Percentiles rank a stretch among this genome's conserved stretches.
These are phyloP conservation scores for Cercospora beticola DNA, from an alignment of 2,329 filamentous ascomycete species.

Conservation along the genomic window DNA sequence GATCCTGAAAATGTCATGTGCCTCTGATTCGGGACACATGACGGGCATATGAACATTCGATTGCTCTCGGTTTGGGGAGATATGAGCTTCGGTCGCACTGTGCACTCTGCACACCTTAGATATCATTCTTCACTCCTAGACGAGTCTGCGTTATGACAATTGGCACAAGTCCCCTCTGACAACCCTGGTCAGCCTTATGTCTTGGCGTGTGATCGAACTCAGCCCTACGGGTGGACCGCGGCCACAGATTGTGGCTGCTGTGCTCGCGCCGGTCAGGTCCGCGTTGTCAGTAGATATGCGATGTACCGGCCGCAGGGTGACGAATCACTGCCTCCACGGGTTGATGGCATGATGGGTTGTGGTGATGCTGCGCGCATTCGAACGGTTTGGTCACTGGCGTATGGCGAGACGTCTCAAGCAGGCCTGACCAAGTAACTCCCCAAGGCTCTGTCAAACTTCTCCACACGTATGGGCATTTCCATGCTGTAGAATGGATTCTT, in stretches of 20 bases:
- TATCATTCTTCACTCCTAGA: not conserved
- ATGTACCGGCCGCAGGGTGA: not conserved
- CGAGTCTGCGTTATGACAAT: not conserved
- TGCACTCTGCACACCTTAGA: not conserved
- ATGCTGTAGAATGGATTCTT: constrained; percentile 99
- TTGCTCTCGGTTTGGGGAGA: not conserved
- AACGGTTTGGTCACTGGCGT: not conserved
- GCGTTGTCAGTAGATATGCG: not conserved
- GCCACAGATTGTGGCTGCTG: constrained; percentile 6
- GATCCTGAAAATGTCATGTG: not conserved
- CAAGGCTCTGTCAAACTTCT: constrained; percentile 79
- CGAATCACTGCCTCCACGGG: not conserved
- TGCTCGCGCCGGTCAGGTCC: not conserved
- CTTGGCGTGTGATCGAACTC: not conserved
- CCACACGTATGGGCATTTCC: constrained; percentile 95
- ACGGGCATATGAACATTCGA: not conserved
- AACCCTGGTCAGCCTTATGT: not conserved
- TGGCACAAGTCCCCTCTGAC: not conserved
- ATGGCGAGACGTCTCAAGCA: constrained; percentile 17
- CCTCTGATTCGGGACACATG: not conserved
- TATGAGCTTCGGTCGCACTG: not conserved
- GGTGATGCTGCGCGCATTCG: not conserved
- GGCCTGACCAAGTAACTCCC: constrained; percentile 38
- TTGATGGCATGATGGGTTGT: not conserved
- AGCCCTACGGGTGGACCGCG: constrained; percentile 7